Evolutionary conservation across 1,139 yeast species (phyloP), one percentile per base, ranked within the genome.

Genomic region (Nematodospora anomalae): DNA sequence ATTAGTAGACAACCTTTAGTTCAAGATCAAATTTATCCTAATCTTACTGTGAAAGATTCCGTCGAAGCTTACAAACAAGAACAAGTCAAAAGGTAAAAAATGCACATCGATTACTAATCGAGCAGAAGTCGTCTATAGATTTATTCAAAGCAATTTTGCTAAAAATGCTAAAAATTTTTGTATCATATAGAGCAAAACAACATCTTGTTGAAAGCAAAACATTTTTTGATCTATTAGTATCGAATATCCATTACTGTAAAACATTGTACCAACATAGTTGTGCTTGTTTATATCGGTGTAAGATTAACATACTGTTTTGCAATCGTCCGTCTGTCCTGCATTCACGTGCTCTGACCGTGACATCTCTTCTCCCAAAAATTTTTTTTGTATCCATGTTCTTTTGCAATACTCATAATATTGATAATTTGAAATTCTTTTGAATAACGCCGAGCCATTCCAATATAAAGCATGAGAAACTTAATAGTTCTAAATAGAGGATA

Each of bases 401-500:
- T 26, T 30, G 32, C 32, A 21, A 22, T 23, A 15, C 24, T 29
- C 13, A 6, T 13, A 28, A 28, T 7, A 22, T 11, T 11, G 15
- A 16, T 20, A 6, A 20, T 20, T 20, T 20, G 6, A 20, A 20
- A 6, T 6, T 6, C 6, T 20, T 20, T 20, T 8, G 6, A 14
- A 16, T 6, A 18, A n/a, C n/a, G n/a, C n/a, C n/a, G n/a, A n/a
- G n/a, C n/a, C n/a, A n/a, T n/a, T n/a, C n/a, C n/a, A n/a, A n/a
- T n/a, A n/a, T 21, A 29, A 14, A 44, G 25, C 32, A 80, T 80
- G 87, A 74, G 77, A 51, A 80, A 80, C 59, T 62, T 80, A 47
- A 65, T 76, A 14, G 70, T 78, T 26, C 67, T 80, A 40, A 80
- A 80, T 51, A 67, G 73, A 45, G 85, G 85, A n/a, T 58, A 56